A percentile compares a stretch with the other conserved stretches of the same genome.
These are phyloP conservation scores for Amanita fuliginea DNA, from an alignment of 768 basidiomycete species.

Conservation along the genomic window DNA sequence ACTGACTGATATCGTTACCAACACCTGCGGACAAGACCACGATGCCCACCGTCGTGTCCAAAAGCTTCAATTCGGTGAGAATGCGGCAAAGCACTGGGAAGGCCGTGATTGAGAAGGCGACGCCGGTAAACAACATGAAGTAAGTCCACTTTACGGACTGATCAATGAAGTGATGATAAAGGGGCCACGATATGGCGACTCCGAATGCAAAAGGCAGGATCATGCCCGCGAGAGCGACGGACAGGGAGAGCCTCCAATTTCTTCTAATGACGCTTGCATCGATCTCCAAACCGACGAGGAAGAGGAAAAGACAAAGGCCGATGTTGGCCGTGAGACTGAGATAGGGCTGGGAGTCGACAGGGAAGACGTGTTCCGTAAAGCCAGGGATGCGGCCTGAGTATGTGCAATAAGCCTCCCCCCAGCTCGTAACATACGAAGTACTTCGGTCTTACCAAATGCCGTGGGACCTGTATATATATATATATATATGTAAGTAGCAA, in stretches of 20 bases:
- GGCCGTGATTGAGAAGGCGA: slow-evolving; percentile 83
- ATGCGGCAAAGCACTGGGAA: slow-evolving; percentile 84
- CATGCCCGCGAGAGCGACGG: slow-evolving; percentile 79
- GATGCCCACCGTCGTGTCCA: slow-evolving; percentile 88
- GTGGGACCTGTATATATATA: slow-evolving; percentile 36
- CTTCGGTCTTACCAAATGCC: slow-evolving; percentile 25
- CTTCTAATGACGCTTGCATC: slow-evolving; percentile 70
- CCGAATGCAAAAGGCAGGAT: slow-evolving; percentile 83
- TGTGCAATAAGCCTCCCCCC: too few species aligned
- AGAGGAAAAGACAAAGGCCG: slow-evolving; percentile 80
- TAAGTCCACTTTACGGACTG: slow-evolving; percentile 62
- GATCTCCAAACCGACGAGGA: slow-evolving; percentile 89
- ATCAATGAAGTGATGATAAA: slow-evolving; percentile 72
- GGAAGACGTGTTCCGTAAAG: slow-evolving; percentile 83
- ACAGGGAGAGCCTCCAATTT: slow-evolving; percentile 54
- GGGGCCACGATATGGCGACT: slow-evolving; percentile 44
- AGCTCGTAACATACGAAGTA: not conserved
- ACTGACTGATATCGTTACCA: slow-evolving; percentile 62
- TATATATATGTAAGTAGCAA: too few species aligned
- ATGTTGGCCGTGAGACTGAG: slow-evolving; percentile 84
- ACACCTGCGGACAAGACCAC: slow-evolving; percentile 91
- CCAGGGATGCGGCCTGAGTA: slow-evolving; percentile 67
- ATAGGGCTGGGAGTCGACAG: slow-evolving; percentile 55
- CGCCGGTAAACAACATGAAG: slow-evolving; percentile 92
- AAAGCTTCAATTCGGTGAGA: slow-evolving; percentile 80